Evolutionary conservation across 176 grass and related monocot genomes (phyloP).

Genomic region (Leersia perrieri): DNA sequence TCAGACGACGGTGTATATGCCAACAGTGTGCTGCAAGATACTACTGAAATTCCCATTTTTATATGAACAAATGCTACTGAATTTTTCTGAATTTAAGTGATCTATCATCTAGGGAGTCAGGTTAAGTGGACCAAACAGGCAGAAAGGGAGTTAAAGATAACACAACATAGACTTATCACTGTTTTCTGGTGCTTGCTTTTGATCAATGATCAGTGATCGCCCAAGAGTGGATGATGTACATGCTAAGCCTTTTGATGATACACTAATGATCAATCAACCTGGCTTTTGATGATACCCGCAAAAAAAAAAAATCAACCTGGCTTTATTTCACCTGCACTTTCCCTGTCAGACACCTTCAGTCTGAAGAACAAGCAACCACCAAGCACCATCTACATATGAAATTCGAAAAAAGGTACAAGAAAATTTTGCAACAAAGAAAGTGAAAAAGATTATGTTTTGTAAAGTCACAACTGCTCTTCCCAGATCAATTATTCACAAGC

Average conservation of each 20-base stretch:
- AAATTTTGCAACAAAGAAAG: neutral
- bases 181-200: neutral
- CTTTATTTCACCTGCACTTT: neutral
- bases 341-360: neutral
- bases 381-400: neutral
- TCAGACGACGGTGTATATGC: neutral
- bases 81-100: neutral
- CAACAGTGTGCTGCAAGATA: neutral
- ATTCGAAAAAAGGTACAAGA: neutral
- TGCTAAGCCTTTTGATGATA: neutral
- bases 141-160: neutral
- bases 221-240: neutral
- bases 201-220: neutral
- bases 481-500: neutral
- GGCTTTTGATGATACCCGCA: too few species aligned
- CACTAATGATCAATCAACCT: neutral
- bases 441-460: neutral
- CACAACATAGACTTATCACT: neutral
- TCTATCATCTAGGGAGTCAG: neutral
- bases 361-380: neutral
- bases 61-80: neutral
- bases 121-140: neutral
- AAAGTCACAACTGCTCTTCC: constrained; percentile 2
- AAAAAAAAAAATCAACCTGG: neutral
- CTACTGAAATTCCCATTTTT: neutral